phyloP scores from a whole-genome alignment of 2,329 filamentous ascomycete species.

The Apiospora marii region DNA sequence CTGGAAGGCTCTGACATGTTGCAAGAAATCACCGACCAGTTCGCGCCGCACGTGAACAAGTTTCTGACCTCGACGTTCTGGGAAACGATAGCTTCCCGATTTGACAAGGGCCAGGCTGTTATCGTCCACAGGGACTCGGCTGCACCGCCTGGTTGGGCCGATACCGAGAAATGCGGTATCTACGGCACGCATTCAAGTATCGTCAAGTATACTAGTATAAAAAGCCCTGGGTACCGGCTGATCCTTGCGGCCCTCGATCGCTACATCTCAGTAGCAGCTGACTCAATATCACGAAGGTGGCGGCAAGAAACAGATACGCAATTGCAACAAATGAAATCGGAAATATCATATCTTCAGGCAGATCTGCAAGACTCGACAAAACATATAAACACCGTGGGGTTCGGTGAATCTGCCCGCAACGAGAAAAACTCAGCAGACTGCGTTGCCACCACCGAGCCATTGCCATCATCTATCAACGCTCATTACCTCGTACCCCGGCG shows the following conservation, averaged over 20 bases:
- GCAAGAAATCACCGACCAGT: background rate
- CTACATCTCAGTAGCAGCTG: background rate
- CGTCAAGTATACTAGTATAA: background rate
- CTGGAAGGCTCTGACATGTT: background rate
- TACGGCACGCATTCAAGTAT: background rate
- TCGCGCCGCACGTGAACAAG: background rate
- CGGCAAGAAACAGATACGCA: background rate
- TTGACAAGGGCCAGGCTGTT: background rate
- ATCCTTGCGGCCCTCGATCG: background rate
- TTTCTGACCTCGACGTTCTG: background rate
- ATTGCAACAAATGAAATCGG: background rate
- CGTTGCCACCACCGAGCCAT: background rate
- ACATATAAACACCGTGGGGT: too few relatives aligned
- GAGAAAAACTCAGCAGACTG: background rate
- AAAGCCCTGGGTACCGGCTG: background rate
- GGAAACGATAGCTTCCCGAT: background rate
- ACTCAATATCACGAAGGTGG: background rate
- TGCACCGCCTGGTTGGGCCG: background rate
- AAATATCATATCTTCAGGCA: background rate
- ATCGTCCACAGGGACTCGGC: background rate
- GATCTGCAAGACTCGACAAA: background rate
- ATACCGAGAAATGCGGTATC: background rate
- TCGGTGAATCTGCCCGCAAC: background rate
- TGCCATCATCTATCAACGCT: constrained; percentile 23
- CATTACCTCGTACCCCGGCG: constrained; percentile 28